Base-by-base conservation (phyloP, 2,329 filamentous ascomycete genomes). In the Achaetomium macrosporum region DNA sequence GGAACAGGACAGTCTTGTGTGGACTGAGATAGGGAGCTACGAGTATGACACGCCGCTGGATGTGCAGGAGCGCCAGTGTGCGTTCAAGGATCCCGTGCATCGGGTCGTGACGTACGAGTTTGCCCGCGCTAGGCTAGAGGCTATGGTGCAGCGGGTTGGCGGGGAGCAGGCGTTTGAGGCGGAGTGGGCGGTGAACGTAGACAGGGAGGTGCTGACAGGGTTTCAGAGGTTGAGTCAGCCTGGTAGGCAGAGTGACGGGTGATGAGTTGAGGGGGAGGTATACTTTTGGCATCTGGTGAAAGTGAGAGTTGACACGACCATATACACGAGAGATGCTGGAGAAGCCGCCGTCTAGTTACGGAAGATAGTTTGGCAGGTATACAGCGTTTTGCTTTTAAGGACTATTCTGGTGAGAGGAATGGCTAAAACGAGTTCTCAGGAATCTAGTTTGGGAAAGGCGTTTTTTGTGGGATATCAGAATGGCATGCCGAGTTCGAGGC, bases 101-200 rank as follows among this genome's bases (percentile, higher is more conserved):
- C 80, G 73, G 0, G 73, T 90, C 25, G 78, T 83, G 44, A 76
- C 84, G 2, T 79, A 83, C 44, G 69, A 73, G 1, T 91, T 87
- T 66, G 76, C 90, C 2, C 76, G 77, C 61, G 75, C 81, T 56
- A 77, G 82, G 49, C 65, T 93, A 33, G 73, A 79, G 51, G 72
- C 75, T 13, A 70, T 84, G 5, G 78, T 90, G 17, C 71, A 72
- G 47, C 71, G 74, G 4, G 75, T 75, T 4, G 88, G 88, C 2
- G 87, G 87, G 0, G 78, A 85, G 61, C 74, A 79, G 46, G 70
- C 65, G 3, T 92, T 93, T 66, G 76, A 84, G 65, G 76, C 80
- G 51, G 76, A 84, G 47, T 91, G 84, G 81, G 69, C 83, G 13
- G 76, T 76, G n/a, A 87, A 90, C 57, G 86, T 93, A 25, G 88